A percentile compares a stretch with the other conserved stretches of the same genome.
Conservation (phyloP, 768 basidiomycete genomes). For the Gyrodon lividus region DNA sequence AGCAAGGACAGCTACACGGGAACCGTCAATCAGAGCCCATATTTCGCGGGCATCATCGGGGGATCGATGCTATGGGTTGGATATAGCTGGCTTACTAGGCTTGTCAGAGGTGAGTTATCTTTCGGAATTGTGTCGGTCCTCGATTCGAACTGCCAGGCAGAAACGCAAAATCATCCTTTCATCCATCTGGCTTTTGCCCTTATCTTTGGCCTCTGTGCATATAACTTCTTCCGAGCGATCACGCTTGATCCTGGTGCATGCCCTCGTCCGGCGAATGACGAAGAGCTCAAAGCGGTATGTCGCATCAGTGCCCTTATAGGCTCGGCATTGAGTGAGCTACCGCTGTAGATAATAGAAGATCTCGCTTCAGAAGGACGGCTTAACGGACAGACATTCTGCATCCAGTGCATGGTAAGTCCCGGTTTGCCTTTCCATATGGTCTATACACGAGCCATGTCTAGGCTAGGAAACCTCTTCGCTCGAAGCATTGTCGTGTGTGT, state of each 20-base stretch:
- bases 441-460: slow-evolving; percentile 22
- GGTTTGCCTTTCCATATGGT: background rate
- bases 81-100: slow-evolving; percentile 77
- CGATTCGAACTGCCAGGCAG: slow-evolving; percentile 37
- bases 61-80: slow-evolving; percentile 86
- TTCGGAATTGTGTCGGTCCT: background rate
- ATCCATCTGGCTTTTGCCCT: slow-evolving; percentile 77
- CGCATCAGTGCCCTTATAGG: background rate
- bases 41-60: slow-evolving; percentile 89
- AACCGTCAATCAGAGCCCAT: slow-evolving; percentile 82
- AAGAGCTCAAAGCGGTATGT: slow-evolving; percentile 82
- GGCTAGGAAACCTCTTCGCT: slow-evolving; percentile 88
- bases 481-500: slow-evolving; percentile 93
- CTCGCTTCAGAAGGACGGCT: slow-evolving; percentile 83
- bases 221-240: slow-evolving; percentile 90
- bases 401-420: slow-evolving; percentile 81
- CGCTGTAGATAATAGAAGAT: slow-evolving; percentile 78
- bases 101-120: slow-evolving; percentile 59
- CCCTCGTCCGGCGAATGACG: slow-evolving; percentile 76
- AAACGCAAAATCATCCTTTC: slow-evolving; percentile 73
- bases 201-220: slow-evolving; percentile 66
- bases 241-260: slow-evolving; percentile 89
- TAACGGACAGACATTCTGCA: slow-evolving; percentile 96
- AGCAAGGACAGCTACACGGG: slow-evolving; percentile 82
- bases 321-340: background rate